These are phyloP conservation scores for Saururus chinensis DNA, from an alignment of 164 flowering plant species.

Conservation along the genomic window DNA sequence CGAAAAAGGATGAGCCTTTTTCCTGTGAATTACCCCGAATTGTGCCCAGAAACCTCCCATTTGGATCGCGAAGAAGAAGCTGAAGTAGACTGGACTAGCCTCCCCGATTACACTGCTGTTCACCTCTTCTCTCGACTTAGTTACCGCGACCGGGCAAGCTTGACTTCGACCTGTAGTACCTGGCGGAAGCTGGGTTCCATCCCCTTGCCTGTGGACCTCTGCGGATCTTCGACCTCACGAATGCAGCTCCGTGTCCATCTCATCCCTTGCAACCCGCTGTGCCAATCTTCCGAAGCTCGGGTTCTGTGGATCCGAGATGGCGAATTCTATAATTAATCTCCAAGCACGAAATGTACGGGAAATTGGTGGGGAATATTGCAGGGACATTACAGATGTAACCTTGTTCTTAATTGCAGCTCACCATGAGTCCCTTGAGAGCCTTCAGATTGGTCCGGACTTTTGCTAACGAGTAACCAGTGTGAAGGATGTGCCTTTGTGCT, in stretches of 20 bases:
- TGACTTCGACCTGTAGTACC: slow-evolving; percentile 68
- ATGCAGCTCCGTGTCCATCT: slow-evolving; percentile 40
- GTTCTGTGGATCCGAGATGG: slow-evolving; percentile 86
- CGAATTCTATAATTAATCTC: slow-evolving; percentile 61
- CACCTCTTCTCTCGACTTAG: slow-evolving; percentile 72
- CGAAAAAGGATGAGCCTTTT: slow-evolving; percentile 42
- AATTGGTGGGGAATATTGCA: slow-evolving; percentile 76
- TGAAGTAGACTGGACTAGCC: slow-evolving; percentile 67
- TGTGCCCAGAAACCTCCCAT: slow-evolving; percentile 25
- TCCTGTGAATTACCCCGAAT: slow-evolving; percentile 22
- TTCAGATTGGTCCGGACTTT: slow-evolving; percentile 87
- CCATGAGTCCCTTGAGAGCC: slow-evolving; percentile 71
- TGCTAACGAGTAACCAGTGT: slow-evolving; percentile 76
- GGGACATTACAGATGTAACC: slow-evolving; percentile 75
- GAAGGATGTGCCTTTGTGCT: slow-evolving; percentile 63
- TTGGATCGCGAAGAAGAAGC: slow-evolving; percentile 14
- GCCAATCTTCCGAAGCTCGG: slow-evolving; percentile 56
- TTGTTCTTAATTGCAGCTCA: slow-evolving; percentile 80
- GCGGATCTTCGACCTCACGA: slow-evolving; percentile 84
- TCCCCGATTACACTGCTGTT: slow-evolving; percentile 85
- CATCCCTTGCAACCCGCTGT: slow-evolving; percentile 61
- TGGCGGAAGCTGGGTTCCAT: slow-evolving; percentile 55
- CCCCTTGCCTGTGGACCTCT: slow-evolving; percentile 73
- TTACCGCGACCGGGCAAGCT: slow-evolving; percentile 86
- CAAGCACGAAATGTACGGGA: slow-evolving; percentile 61